These are phyloP conservation scores for Nigrospora osmanthi DNA, from an alignment of 2,329 filamentous ascomycete species.

Conservation along the genomic window DNA sequence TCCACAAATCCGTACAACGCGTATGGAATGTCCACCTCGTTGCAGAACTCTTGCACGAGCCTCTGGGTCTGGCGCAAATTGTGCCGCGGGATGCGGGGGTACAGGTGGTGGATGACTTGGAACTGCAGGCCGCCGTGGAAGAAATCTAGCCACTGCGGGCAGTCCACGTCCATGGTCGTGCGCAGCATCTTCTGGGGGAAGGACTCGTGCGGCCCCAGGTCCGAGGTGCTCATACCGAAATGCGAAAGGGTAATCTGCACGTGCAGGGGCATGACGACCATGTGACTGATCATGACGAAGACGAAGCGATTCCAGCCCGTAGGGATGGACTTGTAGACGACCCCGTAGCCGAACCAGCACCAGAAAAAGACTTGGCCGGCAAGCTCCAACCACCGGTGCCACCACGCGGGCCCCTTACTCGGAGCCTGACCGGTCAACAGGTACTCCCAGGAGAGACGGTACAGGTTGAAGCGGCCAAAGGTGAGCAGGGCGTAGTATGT, in stretches of 20 bases:
- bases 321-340: constrained; percentile 68
- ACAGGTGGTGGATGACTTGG: constrained; percentile 82
- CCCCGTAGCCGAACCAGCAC: constrained; percentile 77
- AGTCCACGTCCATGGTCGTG: constrained; percentile 91
- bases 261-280: constrained; percentile 74
- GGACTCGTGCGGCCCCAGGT: constrained; percentile 75
- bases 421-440: constrained; percentile 64
- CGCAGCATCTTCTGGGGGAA: constrained; percentile 88
- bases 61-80: constrained; percentile 71
- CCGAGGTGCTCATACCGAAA: constrained; percentile 87
- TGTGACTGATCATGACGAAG: constrained; percentile 74
- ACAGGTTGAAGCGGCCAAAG: constrained; percentile 83
- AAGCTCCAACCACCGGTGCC: constrained; percentile 78
- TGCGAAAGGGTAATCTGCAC: constrained; percentile 88
- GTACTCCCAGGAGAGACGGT: constrained; percentile 72
- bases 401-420: constrained; percentile 68
- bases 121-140: constrained; percentile 86
- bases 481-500: constrained; percentile 76
- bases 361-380: constrained; percentile 74
- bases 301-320: constrained; percentile 59
- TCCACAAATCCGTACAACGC: constrained; percentile 78
- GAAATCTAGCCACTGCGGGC: constrained; percentile 80
- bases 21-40: constrained; percentile 77
- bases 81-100: constrained; percentile 75
- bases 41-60: constrained; percentile 73